These are phyloP conservation scores for Didymella pomorum DNA, from an alignment of 2,329 filamentous ascomycete genomes.

Conservation along the genomic window DNA sequence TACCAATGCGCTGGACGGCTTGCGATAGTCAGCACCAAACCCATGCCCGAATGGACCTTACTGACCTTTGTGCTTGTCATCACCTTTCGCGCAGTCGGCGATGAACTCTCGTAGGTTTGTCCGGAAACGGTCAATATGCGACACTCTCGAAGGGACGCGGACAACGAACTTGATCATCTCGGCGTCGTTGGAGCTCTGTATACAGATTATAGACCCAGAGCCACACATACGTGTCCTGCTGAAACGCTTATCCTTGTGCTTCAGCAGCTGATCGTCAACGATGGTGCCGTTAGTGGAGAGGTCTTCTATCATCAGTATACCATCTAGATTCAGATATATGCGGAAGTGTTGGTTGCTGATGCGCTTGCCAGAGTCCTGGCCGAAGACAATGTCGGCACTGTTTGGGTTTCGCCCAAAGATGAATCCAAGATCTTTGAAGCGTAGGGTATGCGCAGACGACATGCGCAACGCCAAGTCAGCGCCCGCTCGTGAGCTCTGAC, in stretches of 20 bases:
- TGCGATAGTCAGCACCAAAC: slow-evolving; percentile 10
- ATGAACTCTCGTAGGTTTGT: slow-evolving; percentile 76
- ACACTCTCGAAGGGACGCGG: slow-evolving; percentile 77
- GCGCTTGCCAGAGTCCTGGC: slow-evolving; percentile 70
- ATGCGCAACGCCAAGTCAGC: slow-evolving; percentile 80
- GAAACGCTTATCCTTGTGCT: slow-evolving; percentile 52
- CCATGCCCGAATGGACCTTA: not conserved
- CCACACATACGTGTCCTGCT: slow-evolving; percentile 69
- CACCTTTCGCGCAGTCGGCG: slow-evolving; percentile 42
- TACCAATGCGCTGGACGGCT: slow-evolving; percentile 36
- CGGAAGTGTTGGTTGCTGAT: slow-evolving; percentile 97
- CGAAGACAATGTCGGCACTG: slow-evolving; percentile 76
- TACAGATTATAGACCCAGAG: slow-evolving; percentile 75
- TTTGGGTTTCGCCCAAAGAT: slow-evolving; percentile 80
- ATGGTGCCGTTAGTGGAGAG: slow-evolving; percentile 94
- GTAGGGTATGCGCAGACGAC: slow-evolving; percentile 68
- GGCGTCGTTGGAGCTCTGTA: slow-evolving; percentile 62
- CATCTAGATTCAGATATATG: slow-evolving; percentile 87
- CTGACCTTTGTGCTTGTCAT: slow-evolving; percentile 34
- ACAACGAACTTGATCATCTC: slow-evolving; percentile 83
- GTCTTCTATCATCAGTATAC: slow-evolving; percentile 90
- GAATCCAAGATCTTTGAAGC: slow-evolving; percentile 76
- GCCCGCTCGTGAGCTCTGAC: slow-evolving; percentile 32
- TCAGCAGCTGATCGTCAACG: slow-evolving; percentile 77
- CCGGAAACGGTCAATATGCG: slow-evolving; percentile 71